phyloP scores from a whole-genome alignment of 1,284 basidiomycete genomes.

The Trichosporon sp. region DNA sequence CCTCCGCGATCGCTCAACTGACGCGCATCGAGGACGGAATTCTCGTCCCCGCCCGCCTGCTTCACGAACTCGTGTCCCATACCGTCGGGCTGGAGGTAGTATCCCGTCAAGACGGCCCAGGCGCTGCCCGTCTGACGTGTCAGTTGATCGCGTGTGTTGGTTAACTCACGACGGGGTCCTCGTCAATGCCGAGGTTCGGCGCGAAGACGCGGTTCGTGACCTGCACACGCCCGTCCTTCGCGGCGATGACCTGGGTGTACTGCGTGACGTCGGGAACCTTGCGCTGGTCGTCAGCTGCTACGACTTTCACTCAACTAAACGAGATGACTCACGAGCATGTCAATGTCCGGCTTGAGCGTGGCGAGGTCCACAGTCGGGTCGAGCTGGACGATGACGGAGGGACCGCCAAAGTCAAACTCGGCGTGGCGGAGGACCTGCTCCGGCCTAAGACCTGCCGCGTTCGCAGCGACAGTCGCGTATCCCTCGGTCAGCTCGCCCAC shows the following conservation, averaged over 20 bases:
- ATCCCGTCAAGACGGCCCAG: constrained; percentile 43
- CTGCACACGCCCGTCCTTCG: constrained; percentile 7
- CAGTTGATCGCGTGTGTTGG: no score
- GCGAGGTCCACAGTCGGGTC: constrained; percentile 33
- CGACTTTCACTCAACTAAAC: no score
- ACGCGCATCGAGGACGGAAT: constrained; percentile 20
- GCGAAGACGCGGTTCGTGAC: constrained; percentile 41
- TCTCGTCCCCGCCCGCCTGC: constrained; percentile 1
- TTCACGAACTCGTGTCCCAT: not conserved
- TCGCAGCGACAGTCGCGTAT: not conserved
- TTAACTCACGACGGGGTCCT: constrained; percentile 49
- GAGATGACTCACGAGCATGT: constrained; percentile 36
- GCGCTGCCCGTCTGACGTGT: constrained; percentile 42
- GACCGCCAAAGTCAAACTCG: constrained; percentile 31
- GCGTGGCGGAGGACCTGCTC: constrained; percentile 28
- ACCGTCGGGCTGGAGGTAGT: constrained; percentile 36
- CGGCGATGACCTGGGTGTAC: constrained; percentile 38
- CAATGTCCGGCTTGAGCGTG: constrained; percentile 29
- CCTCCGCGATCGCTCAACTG: constrained; percentile 29
- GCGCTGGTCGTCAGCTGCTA: no score
- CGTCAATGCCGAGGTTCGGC: constrained; percentile 42
- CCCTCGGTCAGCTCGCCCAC: not conserved
- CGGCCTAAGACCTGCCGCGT: constrained; percentile 23
- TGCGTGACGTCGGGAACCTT: constrained; percentile 27
- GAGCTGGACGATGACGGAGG: constrained; percentile 34